Conservation (phyloP, 176 grass and related monocot species). For the Zea mays region Zm-B73-REFERENCE-NAM-5.0 NC_050099.1:244153501-244154000, state of each 20-base stretch:
- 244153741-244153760: background rate
- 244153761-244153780: background rate
- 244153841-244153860: background rate
- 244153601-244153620: conserved; percentile 11
- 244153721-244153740: conserved; percentile 3
- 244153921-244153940: background rate
- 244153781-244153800: background rate
- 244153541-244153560: background rate
- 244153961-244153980: background rate
- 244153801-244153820: background rate
- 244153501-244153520: conserved; percentile 8
- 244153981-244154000: background rate
- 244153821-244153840: background rate
- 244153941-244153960: background rate
- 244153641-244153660: conserved; percentile 2
- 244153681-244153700: background rate
- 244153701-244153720: background rate
- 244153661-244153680: background rate
- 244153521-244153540: background rate
- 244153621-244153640: conserved; percentile 1
- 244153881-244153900: conserved; percentile 16
- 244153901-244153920: background rate
- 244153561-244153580: conserved; percentile 14
- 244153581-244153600: background rate
- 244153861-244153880: background rate